These are phyloP conservation scores for Claviceps africana DNA, from an alignment of 2,329 filamentous ascomycete species.

Conservation along the genomic window DNA sequence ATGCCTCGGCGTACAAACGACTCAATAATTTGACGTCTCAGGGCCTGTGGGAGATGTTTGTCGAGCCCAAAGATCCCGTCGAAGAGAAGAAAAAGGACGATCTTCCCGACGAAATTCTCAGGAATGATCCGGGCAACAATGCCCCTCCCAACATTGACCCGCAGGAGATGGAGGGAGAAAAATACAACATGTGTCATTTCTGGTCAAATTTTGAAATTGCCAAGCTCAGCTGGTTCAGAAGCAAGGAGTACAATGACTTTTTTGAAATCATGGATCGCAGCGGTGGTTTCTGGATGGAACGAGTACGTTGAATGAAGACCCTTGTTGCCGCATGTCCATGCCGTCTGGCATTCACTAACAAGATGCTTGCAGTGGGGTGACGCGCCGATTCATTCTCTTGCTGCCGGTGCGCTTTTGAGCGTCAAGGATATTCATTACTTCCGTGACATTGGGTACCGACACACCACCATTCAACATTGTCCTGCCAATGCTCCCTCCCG, in stretches of 20 bases:
- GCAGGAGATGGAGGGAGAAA: conserved; percentile 91
- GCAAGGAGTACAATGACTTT: conserved; percentile 94
- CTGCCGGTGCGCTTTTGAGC: conserved; percentile 73
- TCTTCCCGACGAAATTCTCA: conserved; percentile 68
- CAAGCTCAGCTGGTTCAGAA: conserved; percentile 85
- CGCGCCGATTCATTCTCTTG: conserved; percentile 93
- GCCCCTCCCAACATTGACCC: conserved; percentile 70
- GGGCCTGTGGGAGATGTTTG: conserved; percentile 97
- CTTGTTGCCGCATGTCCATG: background rate
- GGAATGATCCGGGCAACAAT: conserved; percentile 56
- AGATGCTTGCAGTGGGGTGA: conserved; percentile 70
- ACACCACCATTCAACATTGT: conserved; percentile 97
- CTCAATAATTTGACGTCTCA: conserved; percentile 80
- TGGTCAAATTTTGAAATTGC: conserved; percentile 99
- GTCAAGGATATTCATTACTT: conserved; percentile 92
- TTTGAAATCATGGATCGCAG: conserved; percentile 98
- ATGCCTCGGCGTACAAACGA: conserved; percentile 95
- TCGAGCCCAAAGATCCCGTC: conserved; percentile 57
- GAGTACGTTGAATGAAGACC: conserved; percentile 40
- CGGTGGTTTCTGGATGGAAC: conserved; percentile 98
- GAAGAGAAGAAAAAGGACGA: conserved; percentile 50
- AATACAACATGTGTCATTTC: conserved; percentile 99
- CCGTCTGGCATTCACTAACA: conserved; percentile 12
- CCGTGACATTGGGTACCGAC: conserved; percentile 94
- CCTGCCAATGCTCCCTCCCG: conserved; percentile 85